These are phyloP conservation scores for Nannizzia gypsea DNA, from an alignment of 2,329 filamentous ascomycete genomes.

Conservation along the genomic window DNA sequence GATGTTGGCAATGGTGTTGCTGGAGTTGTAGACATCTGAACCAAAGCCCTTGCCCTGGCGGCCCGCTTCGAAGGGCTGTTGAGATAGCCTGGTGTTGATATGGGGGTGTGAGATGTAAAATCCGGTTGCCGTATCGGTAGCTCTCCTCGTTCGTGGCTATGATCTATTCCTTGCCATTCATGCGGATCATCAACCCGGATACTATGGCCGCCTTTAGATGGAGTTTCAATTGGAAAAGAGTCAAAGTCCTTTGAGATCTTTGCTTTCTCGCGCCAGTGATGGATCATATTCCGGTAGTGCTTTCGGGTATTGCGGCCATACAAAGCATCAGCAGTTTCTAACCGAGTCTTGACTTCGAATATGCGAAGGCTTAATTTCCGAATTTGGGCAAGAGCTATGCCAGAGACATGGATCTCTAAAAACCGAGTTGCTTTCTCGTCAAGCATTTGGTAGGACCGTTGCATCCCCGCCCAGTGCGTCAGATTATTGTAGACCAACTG, in stretches of 20 bases:
- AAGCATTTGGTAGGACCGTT: conserved; percentile 24
- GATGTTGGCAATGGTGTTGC: conserved; percentile 34
- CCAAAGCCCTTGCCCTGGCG: conserved; percentile 31
- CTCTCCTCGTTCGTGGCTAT: conserved; percentile 20
- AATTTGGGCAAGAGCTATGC: conserved; percentile 37
- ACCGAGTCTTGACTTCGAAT: conserved; percentile 42
- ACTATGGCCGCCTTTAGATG: conserved; percentile 2
- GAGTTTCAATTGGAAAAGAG: conserved; percentile 11
- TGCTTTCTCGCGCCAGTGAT: conserved; percentile 43
- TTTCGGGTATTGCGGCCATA: conserved; percentile 42
- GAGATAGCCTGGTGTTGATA: conserved; percentile 33
- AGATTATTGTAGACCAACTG: conserved; percentile 30
- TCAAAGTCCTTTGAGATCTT: conserved; percentile 22
- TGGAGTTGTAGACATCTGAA: conserved; percentile 35
- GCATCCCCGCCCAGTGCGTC: conserved; percentile 27
- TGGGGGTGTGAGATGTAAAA: conserved; percentile 25
- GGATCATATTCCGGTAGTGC: conserved; percentile 44
- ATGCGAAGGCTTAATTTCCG: conserved; percentile 47
- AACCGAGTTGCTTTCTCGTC: conserved; percentile 37
- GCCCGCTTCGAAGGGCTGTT: conserved; percentile 37
- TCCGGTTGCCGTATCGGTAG: conserved; percentile 16
- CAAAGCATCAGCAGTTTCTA: conserved; percentile 43
- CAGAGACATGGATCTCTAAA: conserved; percentile 36
- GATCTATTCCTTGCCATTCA: conserved; percentile 25
- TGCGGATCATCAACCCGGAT: conserved; percentile 11